These are phyloP conservation scores for Flueggea neowawraea DNA, from an alignment of 441 rosid genomes.

Conservation along the genomic window DNA sequence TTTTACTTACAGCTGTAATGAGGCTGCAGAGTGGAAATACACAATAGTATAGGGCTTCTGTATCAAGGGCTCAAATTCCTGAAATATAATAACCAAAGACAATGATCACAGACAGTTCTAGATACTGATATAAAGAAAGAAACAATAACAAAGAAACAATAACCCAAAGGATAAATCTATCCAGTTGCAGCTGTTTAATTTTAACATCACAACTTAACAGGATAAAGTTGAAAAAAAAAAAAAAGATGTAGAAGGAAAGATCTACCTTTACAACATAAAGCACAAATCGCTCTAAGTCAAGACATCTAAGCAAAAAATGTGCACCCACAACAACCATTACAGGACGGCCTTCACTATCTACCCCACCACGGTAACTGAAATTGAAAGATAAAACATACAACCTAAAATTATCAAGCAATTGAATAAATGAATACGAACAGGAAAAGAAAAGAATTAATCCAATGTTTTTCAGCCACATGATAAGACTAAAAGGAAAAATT, in stretches of 20 bases:
- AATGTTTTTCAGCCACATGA: too few species aligned
- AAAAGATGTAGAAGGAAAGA: too few species aligned
- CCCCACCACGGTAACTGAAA: slow-evolving; percentile 96
- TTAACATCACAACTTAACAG: too few species aligned
- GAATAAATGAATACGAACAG: background rate
- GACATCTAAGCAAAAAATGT: slow-evolving; percentile 93
- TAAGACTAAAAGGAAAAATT: too few species aligned
- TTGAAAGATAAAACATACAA: slow-evolving; percentile 17
- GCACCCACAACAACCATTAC: slow-evolving; percentile 99
- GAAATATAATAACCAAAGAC: slow-evolving; percentile 27
- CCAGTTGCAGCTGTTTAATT: too few species aligned
- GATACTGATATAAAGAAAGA: background rate
- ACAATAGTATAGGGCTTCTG: slow-evolving; percentile 94
- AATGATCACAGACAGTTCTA: slow-evolving; percentile 2
- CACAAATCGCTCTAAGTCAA: slow-evolving; percentile 90
- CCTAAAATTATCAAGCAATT: slow-evolving; percentile 9
- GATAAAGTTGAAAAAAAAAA: too few species aligned
- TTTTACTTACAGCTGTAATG: slow-evolving; percentile 86
- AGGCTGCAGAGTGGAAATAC: slow-evolving; percentile 96
- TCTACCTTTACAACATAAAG: slow-evolving; percentile 79
- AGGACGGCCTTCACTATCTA: slow-evolving; percentile 94
- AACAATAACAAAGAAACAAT: background rate
- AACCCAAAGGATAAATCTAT: too few species aligned
- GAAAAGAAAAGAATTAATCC: background rate
- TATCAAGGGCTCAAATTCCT: slow-evolving; percentile 97